Base-by-base conservation (phyloP, 768 basidiomycete genomes). In the Rubroboletus pulcherrimus region DNA sequence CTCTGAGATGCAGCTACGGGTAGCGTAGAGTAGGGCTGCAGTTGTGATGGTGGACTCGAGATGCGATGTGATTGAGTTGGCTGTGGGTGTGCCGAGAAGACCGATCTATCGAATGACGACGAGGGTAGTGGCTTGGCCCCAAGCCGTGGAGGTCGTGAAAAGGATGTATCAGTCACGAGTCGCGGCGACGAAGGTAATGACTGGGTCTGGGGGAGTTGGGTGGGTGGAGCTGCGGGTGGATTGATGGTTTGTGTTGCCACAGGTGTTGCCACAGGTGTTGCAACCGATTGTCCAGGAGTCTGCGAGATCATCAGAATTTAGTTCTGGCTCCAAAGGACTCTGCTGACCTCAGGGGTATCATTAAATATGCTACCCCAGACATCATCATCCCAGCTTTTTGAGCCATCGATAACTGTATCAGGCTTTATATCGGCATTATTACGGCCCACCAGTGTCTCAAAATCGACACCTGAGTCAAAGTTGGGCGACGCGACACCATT, bases 301-400 rank as follows among this genome's bases (percentile, higher is more conserved):
- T 68, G 51, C 17, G 12, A 30, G 15, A 39, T 40, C 7, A n/a
- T 68, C 44, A 63, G 49, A 31, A 45, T 37, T 17, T 39, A 3
- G 21, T 24, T 53, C 37, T 14, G 1, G 8, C 45, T 21, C 17
- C 24, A 19, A 24, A 41, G 1, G 10, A 9, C 12, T 38, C 39
- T 29, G n/a, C 56, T 57, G 14, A 70, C 71, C 65, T 71, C 69
- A 2, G 59, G 55, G 26, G 77, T 69, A 46, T 71, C 73, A 47
- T 76, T 79, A 51, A 92, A 80, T 46, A 93, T 89, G 55, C 81
- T 87, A 7, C 87, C 89, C 92, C 92, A 93, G 2, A 89, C 82
- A 58, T 92, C 89, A 53, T 92, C 89, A 59, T 89, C 90, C 89
- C 87, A 91, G 40, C 78, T 74, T 34, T 73, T 71, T 12, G 73